Conservation (phyloP, 805 yeast genomes). For the Saturnispora ahearnii region DNA sequence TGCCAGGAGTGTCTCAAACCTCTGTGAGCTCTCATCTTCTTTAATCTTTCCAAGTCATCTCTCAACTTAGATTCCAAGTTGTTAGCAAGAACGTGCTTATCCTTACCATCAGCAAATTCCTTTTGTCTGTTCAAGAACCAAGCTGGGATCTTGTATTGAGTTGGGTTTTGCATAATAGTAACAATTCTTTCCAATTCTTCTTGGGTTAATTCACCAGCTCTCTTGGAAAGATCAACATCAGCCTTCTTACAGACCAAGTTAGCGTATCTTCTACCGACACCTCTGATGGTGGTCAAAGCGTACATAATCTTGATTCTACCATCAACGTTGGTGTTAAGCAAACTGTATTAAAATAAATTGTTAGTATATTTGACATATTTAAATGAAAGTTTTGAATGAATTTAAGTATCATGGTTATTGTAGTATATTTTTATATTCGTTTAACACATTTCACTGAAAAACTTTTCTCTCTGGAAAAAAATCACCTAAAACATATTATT, state of each 20-base stretch:
- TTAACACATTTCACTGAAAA: no score
- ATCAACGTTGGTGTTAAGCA: slow-evolving; percentile 99
- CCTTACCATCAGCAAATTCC: slow-evolving; percentile 97
- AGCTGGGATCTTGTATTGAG: slow-evolving; percentile 97
- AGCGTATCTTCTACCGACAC: slow-evolving; percentile 99
- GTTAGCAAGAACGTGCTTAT: slow-evolving; percentile 98
- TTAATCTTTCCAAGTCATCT: slow-evolving; percentile 99
- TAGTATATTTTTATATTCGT: no score
- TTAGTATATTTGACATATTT: slow-evolving; percentile 24
- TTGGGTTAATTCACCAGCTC: slow-evolving; percentile 99
- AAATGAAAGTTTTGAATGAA: no score
- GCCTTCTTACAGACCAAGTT: slow-evolving; percentile 99
- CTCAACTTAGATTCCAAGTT: slow-evolving; percentile 98
- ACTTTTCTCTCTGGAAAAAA: no score
- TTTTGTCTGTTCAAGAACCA: slow-evolving; percentile 99
- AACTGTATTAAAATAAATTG: slow-evolving; percentile 42
- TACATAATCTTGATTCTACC: slow-evolving; percentile 99
- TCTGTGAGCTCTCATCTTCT: slow-evolving; percentile 99
- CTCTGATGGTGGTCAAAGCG: slow-evolving; percentile 99
- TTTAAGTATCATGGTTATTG: no score
- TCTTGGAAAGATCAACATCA: slow-evolving; percentile 94
- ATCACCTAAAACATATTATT: no score
- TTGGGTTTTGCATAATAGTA: slow-evolving; percentile 99
- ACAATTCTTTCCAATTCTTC: slow-evolving; percentile 99
- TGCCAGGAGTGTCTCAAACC: slow-evolving; percentile 99